Evolutionary conservation across 805 yeast genomes (phyloP).

Genomic region (Candida maesae): DNA sequence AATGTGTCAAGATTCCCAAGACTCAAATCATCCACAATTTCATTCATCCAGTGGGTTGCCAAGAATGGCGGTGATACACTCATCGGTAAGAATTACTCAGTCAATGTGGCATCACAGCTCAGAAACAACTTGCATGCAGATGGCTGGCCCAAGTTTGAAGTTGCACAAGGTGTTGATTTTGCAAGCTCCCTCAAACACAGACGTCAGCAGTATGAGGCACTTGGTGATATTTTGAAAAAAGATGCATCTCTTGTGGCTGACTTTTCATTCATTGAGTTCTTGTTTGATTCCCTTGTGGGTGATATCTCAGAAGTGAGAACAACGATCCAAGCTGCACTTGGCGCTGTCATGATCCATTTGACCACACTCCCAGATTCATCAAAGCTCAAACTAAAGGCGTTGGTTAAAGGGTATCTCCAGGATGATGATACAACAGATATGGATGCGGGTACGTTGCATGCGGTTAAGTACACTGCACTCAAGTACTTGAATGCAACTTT

Average conservation of each 20-base stretch:
- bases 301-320: slow-evolving; percentile 62
- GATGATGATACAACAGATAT: slow-evolving; percentile 30
- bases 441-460: slow-evolving; percentile 35
- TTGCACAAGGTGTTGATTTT: slow-evolving; percentile 35
- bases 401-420: slow-evolving; percentile 34
- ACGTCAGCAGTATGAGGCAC: slow-evolving; percentile 68
- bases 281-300: slow-evolving; percentile 64
- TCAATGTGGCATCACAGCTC: slow-evolving; percentile 47
- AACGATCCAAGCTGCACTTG: slow-evolving; percentile 68
- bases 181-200: slow-evolving; percentile 41
- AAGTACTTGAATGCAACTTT: slow-evolving; percentile 62
- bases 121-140: slow-evolving; percentile 48
- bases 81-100: slow-evolving; percentile 30
- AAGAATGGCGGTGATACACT: slow-evolving; percentile 24
- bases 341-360: slow-evolving; percentile 51
- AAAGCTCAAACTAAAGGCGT: slow-evolving; percentile 39
- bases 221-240: slow-evolving; percentile 60
- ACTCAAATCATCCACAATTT: slow-evolving; percentile 54
- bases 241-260: slow-evolving; percentile 41
- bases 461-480: slow-evolving; percentile 60
- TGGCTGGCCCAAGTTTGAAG: slow-evolving; percentile 55
- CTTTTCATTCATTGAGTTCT: slow-evolving; percentile 53
- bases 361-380: slow-evolving; percentile 35
- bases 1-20: slow-evolving; percentile 44
- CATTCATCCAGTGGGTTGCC: slow-evolving; percentile 62